A percentile compares a stretch with the other conserved stretches of the same genome.
These are phyloP conservation scores for Colletotrichum salicis DNA, from an alignment of 2,329 filamentous ascomycete species.

Conservation along the genomic window DNA sequence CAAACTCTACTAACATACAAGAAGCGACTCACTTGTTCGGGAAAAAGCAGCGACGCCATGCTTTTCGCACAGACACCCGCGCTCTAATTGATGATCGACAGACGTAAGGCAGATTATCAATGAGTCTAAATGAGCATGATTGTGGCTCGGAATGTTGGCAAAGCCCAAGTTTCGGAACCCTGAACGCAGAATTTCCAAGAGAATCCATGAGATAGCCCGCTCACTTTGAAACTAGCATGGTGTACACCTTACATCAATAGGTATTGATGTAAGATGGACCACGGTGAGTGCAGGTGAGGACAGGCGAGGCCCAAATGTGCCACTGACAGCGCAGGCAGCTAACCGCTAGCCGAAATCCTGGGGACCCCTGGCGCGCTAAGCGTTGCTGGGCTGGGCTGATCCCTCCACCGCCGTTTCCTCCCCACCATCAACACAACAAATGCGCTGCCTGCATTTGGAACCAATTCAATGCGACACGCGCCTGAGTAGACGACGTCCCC, in stretches of 20 bases:
- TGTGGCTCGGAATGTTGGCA: background rate
- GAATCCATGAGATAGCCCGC: background rate
- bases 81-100: background rate
- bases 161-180: background rate
- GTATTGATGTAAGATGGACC: background rate
- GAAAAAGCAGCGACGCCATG: background rate
- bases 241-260: background rate
- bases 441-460: constrained; percentile 19
- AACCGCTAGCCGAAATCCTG: background rate
- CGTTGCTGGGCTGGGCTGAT: constrained; percentile 29
- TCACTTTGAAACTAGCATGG: background rate
- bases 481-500: background rate
- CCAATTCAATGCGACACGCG: constrained; percentile 26
- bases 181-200: background rate
- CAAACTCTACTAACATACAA: too few species aligned
- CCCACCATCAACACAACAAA: constrained; percentile 35
- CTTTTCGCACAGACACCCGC: background rate
- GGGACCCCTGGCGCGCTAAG: constrained; percentile 1
- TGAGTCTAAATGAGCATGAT: background rate
- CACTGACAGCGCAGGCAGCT: background rate
- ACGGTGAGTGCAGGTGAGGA: background rate
- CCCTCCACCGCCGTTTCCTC: constrained; percentile 33
- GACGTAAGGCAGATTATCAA: too few species aligned
- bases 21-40: background rate
- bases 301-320: background rate